phyloP scores from a whole-genome alignment of 2,329 filamentous ascomycete species.

The Arthrocladium fulminans region DNA sequence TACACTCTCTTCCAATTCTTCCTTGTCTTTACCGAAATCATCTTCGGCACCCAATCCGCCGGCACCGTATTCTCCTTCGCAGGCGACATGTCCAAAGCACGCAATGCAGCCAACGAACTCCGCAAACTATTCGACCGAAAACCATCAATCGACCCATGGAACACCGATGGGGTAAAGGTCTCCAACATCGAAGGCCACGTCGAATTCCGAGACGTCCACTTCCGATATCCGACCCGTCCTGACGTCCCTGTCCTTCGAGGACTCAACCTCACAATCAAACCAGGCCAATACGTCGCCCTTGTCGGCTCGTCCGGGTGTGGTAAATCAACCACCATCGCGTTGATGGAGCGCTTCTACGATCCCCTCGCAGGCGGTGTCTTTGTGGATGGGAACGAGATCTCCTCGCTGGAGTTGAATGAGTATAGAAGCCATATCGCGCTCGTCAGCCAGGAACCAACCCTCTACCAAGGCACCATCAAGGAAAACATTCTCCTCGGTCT shows the following conservation, averaged over 20 bases:
- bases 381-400: conserved; percentile 76
- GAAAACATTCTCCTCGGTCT: conserved; percentile 79
- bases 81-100: conserved; percentile 87
- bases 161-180: conserved; percentile 55
- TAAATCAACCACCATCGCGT: conserved; percentile 85
- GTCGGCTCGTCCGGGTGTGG: conserved; percentile 93
- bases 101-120: conserved; percentile 69
- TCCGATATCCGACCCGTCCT: conserved; percentile 83
- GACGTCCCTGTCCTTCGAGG: conserved; percentile 89
- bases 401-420: conserved; percentile 69
- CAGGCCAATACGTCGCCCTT: conserved; percentile 54
- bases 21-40: conserved; percentile 75
- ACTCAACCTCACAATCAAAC: conserved; percentile 49
- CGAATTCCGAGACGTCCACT: conserved; percentile 88
- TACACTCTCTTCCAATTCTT: conserved; percentile 84
- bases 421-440: conserved; percentile 79
- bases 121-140: conserved; percentile 76
- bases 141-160: conserved; percentile 77
- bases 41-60: conserved; percentile 87
- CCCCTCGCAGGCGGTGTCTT: conserved; percentile 70
- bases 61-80: conserved; percentile 84
- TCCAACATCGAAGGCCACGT: conserved; percentile 62
- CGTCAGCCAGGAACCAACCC: conserved; percentile 85
- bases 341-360: conserved; percentile 92
- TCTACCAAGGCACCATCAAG: conserved; percentile 85